Evolutionary conservation across 1,284 basidiomycete species (phyloP), one percentile per base, ranked within the genome.

Genomic region (Apiotrichum montevideense): DNA sequence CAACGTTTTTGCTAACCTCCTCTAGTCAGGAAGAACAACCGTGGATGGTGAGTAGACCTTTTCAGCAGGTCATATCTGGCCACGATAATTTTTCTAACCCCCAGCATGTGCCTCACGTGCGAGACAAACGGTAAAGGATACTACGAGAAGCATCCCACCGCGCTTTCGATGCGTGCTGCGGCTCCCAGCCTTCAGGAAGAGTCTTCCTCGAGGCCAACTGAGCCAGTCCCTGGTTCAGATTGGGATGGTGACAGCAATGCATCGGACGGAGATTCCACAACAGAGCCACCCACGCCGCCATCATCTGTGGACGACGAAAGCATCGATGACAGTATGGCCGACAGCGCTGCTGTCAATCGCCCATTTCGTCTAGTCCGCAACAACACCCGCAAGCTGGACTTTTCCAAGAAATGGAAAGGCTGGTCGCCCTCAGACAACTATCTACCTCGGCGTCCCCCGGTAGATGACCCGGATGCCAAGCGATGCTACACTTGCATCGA

Each of bases 71-170:
- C 6, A 29, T 29, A 3, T 29, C 29, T 29, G 29, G 11, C 1
- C 6, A 11, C 37, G 21, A 33, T 42, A 39, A 51, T 11, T 40
- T 40, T 64, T 45, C 61, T 50, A 11, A 11, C 33, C 6, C 3
- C 8, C 56, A 73, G 71, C 51, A 64, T 74, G 9, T 75, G 73
- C 57, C 49, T 70, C 37, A 66, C 71, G 0, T 74, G 73, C 57
- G 72, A 74, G 58, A 52, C 62, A 37, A 54, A 45, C 6, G 42
- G 52, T 35, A 21, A 47, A 45, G 35, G 61, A 39, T 45, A 55
- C 46, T 41, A 59, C 53, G 21, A 33, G n/a, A 15, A 34, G 14
- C 32, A 37, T 14, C 37, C 37, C 8, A 14, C 10, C 37, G 37
- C 37, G 37, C 8, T 10, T 39, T 9, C 10, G 37, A 39, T 39